These are phyloP conservation scores for Scedosporium minutisporum DNA, from an alignment of 2,329 filamentous ascomycete species.

Conservation along the genomic window DNA sequence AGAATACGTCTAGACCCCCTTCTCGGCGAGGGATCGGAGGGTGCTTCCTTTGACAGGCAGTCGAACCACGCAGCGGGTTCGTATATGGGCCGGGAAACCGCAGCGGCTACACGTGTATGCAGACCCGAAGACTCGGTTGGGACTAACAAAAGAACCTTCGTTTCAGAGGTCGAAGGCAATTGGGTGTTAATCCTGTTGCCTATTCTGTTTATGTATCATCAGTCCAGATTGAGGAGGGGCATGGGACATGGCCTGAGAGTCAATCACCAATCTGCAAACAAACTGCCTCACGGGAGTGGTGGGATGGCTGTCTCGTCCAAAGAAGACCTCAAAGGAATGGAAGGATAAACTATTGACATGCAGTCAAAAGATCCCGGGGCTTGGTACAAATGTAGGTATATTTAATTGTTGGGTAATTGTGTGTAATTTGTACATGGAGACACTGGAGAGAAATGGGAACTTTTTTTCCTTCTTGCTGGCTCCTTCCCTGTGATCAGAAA, in stretches of 20 bases:
- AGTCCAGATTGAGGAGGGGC: neutral
- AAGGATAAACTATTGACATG: neutral
- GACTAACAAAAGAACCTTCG: neutral
- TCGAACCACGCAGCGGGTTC: neutral
- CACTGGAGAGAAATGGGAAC: no score
- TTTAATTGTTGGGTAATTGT: no score
- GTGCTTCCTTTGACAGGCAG: neutral
- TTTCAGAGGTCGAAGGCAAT: neutral
- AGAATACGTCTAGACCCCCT: neutral
- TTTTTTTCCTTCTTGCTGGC: no score
- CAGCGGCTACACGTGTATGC: neutral
- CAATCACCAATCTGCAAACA: neutral
- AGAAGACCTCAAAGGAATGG: neutral
- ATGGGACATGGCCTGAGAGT: neutral
- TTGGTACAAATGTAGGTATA: neutral
- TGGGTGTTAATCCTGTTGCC: neutral
- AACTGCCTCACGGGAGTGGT: neutral
- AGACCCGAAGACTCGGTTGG: neutral
- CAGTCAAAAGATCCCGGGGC: neutral
- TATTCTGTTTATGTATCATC: neutral
- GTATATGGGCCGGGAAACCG: neutral
- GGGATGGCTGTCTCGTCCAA: neutral
- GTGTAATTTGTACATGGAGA: no score
- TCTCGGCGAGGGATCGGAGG: neutral
- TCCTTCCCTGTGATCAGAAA: no score